phyloP scores from a whole-genome alignment of 768 basidiomycete genomes.

The Aureoboletus auriporus region DNA sequence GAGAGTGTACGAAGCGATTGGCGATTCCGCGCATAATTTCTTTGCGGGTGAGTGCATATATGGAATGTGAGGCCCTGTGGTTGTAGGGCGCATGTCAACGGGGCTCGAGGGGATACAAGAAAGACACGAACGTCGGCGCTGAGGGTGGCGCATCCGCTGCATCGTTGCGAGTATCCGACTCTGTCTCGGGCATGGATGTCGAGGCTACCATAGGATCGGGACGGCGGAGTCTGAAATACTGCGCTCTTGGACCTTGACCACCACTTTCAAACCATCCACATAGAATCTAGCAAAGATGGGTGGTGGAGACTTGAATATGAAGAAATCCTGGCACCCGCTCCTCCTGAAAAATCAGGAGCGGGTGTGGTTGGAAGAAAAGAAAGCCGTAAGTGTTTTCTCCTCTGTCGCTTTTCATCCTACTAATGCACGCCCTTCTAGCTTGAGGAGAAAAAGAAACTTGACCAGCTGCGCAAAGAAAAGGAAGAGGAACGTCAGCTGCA shows the following conservation, averaged over 20 bases:
- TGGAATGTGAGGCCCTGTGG: slow-evolving; percentile 68
- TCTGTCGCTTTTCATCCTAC: not conserved
- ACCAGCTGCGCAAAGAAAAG: slow-evolving; percentile 94
- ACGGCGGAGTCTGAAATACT: slow-evolving; percentile 3
- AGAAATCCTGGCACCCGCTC: slow-evolving; percentile 99
- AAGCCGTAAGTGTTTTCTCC: slow-evolving; percentile 59
- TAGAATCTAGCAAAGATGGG: slow-evolving; percentile 71
- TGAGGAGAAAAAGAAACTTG: slow-evolving; percentile 97
- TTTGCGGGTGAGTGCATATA: slow-evolving; percentile 76
- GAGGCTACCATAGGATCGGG: no score
- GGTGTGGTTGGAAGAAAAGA: slow-evolving; percentile 99
- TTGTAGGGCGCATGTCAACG: slow-evolving; percentile 16
- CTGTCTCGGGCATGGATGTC: slow-evolving; percentile 33
- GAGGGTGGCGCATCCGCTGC: slow-evolving; percentile 30
- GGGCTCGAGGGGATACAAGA: slow-evolving; percentile 8
- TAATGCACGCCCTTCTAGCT: slow-evolving; percentile 48
- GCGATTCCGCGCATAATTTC: slow-evolving; percentile 85
- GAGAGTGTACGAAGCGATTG: slow-evolving; percentile 86
- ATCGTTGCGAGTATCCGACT: slow-evolving; percentile 25
- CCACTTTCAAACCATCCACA: slow-evolving; percentile 8
- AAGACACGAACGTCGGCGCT: slow-evolving; percentile 28
- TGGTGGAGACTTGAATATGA: slow-evolving; percentile 98
- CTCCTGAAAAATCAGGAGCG: slow-evolving; percentile 97
- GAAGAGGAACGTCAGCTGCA: slow-evolving; percentile 97
- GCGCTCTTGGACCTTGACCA: not conserved